Percentiles rank a stretch among this genome's conserved stretches.
Evolutionary conservation across 257 asterid species (phyloP).

Genomic region (Solanum peruvianum): DNA sequence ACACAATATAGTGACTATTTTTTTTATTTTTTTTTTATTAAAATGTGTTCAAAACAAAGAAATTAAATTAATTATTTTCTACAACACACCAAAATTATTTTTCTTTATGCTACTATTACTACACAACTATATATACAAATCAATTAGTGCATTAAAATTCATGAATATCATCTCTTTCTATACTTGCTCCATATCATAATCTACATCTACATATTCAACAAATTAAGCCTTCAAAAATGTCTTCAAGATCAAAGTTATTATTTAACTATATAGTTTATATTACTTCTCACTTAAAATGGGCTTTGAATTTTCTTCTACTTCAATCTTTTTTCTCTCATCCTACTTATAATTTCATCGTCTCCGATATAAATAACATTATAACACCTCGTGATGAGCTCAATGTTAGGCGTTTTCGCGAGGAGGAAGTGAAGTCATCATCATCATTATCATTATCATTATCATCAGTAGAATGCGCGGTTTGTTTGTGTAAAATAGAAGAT

Average conservation of each 20-base stretch:
- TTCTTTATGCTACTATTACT: not conserved
- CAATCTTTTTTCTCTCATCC: not conserved
- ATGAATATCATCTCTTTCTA: not conserved
- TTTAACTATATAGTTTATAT: not conserved
- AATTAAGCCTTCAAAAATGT: not conserved
- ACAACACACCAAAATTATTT: not conserved
- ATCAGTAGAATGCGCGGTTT: slow-evolving; percentile 11
- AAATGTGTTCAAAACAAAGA: not conserved
- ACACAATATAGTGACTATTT: not conserved
- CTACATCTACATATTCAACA: not conserved
- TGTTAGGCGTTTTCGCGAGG: not conserved
- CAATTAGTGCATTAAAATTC: not conserved
- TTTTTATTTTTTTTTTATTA: not conserved
- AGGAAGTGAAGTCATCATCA: not conserved
- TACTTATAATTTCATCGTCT: not conserved
- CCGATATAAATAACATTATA: not conserved
- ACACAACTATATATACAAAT: not conserved
- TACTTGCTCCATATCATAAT: not conserved
- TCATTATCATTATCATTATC: not conserved
- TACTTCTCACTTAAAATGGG: slow-evolving; percentile 6
- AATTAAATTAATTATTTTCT: not conserved
- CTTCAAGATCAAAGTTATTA: not conserved
- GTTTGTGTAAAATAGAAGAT: slow-evolving; percentile 11
- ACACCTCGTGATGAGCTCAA: not conserved
- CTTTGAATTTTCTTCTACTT: slow-evolving; percentile 3